These are phyloP conservation scores for Crassisporium funariophilum DNA, from an alignment of 768 basidiomycete genomes.

Conservation along the genomic window DNA sequence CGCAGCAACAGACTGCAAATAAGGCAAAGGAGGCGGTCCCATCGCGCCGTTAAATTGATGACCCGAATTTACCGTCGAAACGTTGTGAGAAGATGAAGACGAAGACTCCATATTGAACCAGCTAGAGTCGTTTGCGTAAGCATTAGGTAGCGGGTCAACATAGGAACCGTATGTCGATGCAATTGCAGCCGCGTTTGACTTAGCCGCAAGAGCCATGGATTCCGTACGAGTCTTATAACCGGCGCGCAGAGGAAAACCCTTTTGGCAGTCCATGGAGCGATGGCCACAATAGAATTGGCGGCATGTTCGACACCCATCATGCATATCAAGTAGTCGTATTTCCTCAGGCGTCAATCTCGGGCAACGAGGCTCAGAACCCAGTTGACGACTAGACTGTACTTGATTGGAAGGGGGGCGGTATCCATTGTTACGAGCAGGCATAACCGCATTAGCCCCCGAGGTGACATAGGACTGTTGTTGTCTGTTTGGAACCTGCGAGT, in stretches of 20 bases:
- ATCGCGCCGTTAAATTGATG: too few relatives aligned
- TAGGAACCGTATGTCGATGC: too few relatives aligned
- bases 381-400: slow-evolving; percentile 1
- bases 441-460: neutral
- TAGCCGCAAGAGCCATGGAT: too few relatives aligned
- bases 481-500: neutral
- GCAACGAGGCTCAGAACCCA: neutral
- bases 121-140: too few relatives aligned
- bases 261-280: neutral
- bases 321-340: neutral
- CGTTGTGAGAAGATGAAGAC: too few relatives aligned
- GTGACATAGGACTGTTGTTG: neutral
- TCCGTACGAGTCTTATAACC: neutral
- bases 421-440: neutral
- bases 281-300: neutral
- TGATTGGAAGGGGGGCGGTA: neutral
- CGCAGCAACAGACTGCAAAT: too few relatives aligned
- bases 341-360: neutral
- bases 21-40: too few relatives aligned
- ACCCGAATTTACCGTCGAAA: too few relatives aligned
- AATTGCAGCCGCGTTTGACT: too few relatives aligned
- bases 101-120: too few relatives aligned
- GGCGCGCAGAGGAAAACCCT: neutral
- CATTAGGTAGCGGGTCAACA: too few relatives aligned
- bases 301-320: neutral